These are phyloP conservation scores for Globisporangium splendens DNA, from an alignment of 352 stramenopile species.

Conservation along the genomic window DNA sequence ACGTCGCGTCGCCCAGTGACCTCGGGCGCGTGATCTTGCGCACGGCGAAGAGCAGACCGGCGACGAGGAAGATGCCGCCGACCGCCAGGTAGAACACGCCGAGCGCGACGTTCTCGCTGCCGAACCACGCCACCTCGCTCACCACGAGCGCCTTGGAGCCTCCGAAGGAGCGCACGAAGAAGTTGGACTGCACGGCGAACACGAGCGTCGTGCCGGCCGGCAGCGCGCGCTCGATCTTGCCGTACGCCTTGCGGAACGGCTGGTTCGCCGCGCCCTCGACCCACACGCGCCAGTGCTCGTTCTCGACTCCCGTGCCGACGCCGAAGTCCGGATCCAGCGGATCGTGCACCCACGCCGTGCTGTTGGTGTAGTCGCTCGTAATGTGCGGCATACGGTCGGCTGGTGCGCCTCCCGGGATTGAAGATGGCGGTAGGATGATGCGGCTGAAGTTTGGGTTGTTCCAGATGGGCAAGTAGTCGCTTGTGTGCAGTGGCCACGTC, in stretches of 20 bases:
- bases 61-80: slow-evolving; percentile 48
- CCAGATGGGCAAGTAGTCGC: slow-evolving; percentile 61
- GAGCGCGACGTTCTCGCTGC: slow-evolving; percentile 52
- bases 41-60: slow-evolving; percentile 37
- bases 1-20: slow-evolving; percentile 41
- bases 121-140: slow-evolving; percentile 64
- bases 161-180: slow-evolving; percentile 62
- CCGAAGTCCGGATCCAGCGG: slow-evolving; percentile 35
- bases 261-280: slow-evolving; percentile 57
- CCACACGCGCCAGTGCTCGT: slow-evolving; percentile 77
- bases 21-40: slow-evolving; percentile 49
- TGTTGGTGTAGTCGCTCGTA: slow-evolving; percentile 69
- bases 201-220: slow-evolving; percentile 49
- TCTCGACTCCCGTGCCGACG: slow-evolving; percentile 56
- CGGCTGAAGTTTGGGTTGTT: slow-evolving; percentile 70
- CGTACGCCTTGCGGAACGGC: slow-evolving; percentile 72
- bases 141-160: slow-evolving; percentile 69
- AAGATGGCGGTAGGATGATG: slow-evolving; percentile 34
- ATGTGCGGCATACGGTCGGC: slow-evolving; percentile 23
- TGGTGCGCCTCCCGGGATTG: no score
- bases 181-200: slow-evolving; percentile 82
- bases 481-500: slow-evolving; percentile 27
- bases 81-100: slow-evolving; percentile 54
- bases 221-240: slow-evolving; percentile 50
- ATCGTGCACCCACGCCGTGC: slow-evolving; percentile 67